Base-by-base conservation (phyloP, 345 rosid genomes). In the Eucalyptus lansdowneana region DNA sequence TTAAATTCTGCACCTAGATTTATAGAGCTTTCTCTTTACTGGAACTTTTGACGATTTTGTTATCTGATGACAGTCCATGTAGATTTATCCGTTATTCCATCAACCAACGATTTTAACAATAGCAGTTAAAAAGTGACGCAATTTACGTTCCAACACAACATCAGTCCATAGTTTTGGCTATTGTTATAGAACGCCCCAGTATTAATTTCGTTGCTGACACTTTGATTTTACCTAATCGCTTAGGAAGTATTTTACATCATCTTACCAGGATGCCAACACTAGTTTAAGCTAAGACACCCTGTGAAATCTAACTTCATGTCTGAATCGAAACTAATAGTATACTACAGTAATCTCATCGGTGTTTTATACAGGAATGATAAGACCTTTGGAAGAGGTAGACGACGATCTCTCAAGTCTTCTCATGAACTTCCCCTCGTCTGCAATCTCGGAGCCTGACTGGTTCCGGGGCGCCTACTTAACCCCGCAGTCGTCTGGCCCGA, bases 391-490 rank as follows among this genome's bases (percentile, higher is more conserved):
- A 76, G 83, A 76, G 83, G 83, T 76, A 25, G 97, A 96, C 67
- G 98, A 96, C 4, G 96, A 94, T 88, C 88, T 96, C 53, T 58
- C 94, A 90, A 96, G 96, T 92, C 91, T 95, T 88, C 97, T 96
- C 67, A 94, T 91, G 91, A 94, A 92, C 89, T 95, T 96, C 91
- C 96, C 97, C 83, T 11, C 81, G 6, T 91, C 94, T 29, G 89
- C 96, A 24, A 89, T 90, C 88, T 95, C 97, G 11, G 92, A 94
- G 19, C 97, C 97, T 25, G 97, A 95, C 21, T 96, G 96, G 97
- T 94, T 95, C 90, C 93, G 42, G 53, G 8, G 67, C 21, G 27
- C 69, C 69, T 54, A 62, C 76, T 40, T 40, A 40, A 76, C 15
- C 27, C 83, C 83, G 15, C 83, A 37, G 83, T 11, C 15, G 7